Evolutionary conservation across 345 rosid genomes (phyloP).

Genomic region (sweet orange (Citrus sinensis)): DNA sequence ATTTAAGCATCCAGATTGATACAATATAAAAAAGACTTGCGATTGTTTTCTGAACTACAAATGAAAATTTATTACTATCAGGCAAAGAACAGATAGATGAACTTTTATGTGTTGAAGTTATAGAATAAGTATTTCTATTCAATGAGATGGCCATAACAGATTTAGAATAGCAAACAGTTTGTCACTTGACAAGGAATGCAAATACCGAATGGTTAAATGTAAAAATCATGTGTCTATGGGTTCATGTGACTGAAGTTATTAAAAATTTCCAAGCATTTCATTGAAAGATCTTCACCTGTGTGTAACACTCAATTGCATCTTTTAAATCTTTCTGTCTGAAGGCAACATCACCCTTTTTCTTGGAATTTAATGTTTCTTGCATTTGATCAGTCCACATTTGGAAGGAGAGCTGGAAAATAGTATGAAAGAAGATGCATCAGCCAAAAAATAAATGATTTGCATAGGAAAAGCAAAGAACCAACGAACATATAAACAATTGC

Average conservation of each 20-base stretch:
- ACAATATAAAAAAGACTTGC: neutral
- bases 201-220: neutral
- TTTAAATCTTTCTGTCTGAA: conserved; percentile 71
- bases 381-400: conserved; percentile 98
- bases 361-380: conserved; percentile 78
- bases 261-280: conserved; percentile 1
- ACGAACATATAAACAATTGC: neutral
- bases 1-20: neutral
- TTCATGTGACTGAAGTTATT: neutral
- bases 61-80: neutral
- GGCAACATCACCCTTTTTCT: conserved; percentile 90
- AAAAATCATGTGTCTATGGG: neutral
- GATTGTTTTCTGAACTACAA: neutral
- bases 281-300: conserved; percentile 49
- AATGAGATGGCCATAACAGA: neutral
- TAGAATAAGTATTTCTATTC: neutral
- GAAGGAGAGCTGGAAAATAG: conserved; percentile 73
- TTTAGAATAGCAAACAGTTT: neutral
- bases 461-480: neutral
- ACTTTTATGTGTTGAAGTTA: neutral
- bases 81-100: neutral
- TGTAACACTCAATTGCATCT: conserved; percentile 65
- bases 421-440: neutral
- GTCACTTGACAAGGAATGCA: neutral
- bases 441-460: neutral